phyloP scores from a whole-genome alignment of 2,329 filamentous ascomycete genomes.

The Beauveria bassiana region DNA sequence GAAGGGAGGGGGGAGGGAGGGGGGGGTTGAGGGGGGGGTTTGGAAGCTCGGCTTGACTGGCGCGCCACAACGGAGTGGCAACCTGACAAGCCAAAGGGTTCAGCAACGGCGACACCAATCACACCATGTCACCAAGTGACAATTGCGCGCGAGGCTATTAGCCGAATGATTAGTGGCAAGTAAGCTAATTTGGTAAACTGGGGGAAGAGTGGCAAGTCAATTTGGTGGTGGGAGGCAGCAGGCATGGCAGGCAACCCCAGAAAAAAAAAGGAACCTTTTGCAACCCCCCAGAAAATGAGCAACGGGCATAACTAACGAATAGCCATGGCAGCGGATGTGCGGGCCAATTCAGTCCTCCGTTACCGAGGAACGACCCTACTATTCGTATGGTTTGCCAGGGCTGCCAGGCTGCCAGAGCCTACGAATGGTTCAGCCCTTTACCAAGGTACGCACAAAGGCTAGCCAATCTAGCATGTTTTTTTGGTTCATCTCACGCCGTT shows the following conservation, averaged over 20 bases:
- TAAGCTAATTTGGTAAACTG: not conserved
- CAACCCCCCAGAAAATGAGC: not conserved
- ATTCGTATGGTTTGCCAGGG: too few species aligned
- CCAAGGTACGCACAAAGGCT: not conserved
- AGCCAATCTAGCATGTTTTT: too few species aligned
- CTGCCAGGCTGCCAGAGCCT: not conserved
- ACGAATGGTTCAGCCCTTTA: not conserved
- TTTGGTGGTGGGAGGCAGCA: not conserved
- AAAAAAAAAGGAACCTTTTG: too few species aligned
- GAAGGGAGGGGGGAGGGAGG: too few species aligned
- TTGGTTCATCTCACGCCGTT: too few species aligned
- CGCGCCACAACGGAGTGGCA: not conserved
- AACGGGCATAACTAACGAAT: not conserved
- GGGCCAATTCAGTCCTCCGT: conserved; percentile 10
- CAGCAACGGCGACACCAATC: too few species aligned
- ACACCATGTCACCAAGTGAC: too few species aligned
- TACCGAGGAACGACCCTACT: conserved; percentile 4
- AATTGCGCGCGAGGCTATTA: not conserved
- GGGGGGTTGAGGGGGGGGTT: too few species aligned
- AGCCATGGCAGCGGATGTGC: not conserved
- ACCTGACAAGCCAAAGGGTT: not conserved
- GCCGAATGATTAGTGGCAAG: not conserved
- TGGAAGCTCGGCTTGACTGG: not conserved
- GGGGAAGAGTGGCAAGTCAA: not conserved
- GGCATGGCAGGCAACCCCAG: too few species aligned